These are phyloP conservation scores for Cryptosporidium felis DNA, from an alignment of 169 alveolate genomes.

Conservation along the genomic window DNA sequence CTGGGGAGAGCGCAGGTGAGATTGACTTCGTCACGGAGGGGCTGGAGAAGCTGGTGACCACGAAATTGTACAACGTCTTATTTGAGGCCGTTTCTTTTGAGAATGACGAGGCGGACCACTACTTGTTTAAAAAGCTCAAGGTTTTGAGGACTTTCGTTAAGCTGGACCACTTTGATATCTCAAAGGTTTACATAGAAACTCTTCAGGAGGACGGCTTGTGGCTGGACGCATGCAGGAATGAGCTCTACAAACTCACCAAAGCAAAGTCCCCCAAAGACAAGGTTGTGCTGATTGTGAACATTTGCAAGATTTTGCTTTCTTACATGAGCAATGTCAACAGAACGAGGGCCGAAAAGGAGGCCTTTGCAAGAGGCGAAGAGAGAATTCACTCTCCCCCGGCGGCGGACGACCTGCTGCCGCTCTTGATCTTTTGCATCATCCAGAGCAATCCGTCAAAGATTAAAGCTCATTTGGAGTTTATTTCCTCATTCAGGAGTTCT, in stretches of 20 bases:
- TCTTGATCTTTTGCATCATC: conserved; percentile 80
- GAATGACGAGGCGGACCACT: conserved; percentile 53
- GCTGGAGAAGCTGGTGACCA: conserved; percentile 43
- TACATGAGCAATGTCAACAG: conserved; percentile 53
- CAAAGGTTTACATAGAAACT: conserved; percentile 23
- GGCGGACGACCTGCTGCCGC: conserved; percentile 86
- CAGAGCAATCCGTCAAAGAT: conserved; percentile 84
- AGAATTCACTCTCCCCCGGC: conserved; percentile 74
- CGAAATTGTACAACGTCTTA: conserved; percentile 44
- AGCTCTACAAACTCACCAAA: conserved; percentile 31
- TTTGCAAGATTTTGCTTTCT: conserved; percentile 47
- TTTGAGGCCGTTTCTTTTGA: conserved; percentile 62
- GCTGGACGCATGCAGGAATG: conserved; percentile 54
- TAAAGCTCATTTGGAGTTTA: conserved; percentile 80
- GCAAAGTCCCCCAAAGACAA: conserved; percentile 68
- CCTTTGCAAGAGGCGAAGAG: background rate
- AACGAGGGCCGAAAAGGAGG: background rate
- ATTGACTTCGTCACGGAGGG: conserved; percentile 16
- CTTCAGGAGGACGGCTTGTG: conserved; percentile 40
- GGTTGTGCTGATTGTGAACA: conserved; percentile 54
- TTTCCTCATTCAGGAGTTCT: conserved; percentile 84
- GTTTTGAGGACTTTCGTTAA: conserved; percentile 47
- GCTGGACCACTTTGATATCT: conserved; percentile 59
- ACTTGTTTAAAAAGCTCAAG: conserved; percentile 35
- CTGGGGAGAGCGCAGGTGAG: background rate